phyloP scores from a whole-genome alignment of 2,329 filamentous ascomycete genomes.

The Pestalotiopsis sp. region DNA sequence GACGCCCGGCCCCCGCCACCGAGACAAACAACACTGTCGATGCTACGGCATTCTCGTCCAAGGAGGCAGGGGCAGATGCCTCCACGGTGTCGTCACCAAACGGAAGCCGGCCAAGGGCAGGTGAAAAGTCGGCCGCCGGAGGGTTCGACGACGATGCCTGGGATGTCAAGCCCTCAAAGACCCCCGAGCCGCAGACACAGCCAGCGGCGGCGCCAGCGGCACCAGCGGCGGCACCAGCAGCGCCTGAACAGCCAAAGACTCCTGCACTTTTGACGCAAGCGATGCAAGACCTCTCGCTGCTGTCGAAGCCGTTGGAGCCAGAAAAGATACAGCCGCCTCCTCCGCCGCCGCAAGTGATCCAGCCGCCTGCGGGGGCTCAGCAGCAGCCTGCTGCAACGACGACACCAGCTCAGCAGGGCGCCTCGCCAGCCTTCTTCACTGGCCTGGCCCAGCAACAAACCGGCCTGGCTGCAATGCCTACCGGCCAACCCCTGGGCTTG shows the following conservation, averaged over 20 bases:
- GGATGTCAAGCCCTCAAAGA: conserved; percentile 86
- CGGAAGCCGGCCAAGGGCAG: conserved; percentile 30
- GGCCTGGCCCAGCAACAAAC: conserved; percentile 50
- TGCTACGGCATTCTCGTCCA: conserved; percentile 78
- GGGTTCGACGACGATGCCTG: conserved; percentile 97
- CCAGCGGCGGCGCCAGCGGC: conserved; percentile 50
- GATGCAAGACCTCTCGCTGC: conserved; percentile 60
- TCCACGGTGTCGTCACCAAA: conserved; percentile 40
- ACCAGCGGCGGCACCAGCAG: conserved; percentile 39
- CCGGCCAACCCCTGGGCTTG: conserved; percentile 46
- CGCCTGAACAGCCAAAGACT: conserved; percentile 25
- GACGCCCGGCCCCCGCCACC: conserved; percentile 83
- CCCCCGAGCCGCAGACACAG: conserved; percentile 44
- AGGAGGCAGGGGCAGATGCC: conserved; percentile 45
- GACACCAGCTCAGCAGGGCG: conserved; percentile 53
- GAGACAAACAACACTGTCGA: conserved; percentile 87
- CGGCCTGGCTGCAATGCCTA: conserved; percentile 40
- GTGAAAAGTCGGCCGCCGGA: conserved; percentile 35
- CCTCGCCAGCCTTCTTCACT: conserved; percentile 62
- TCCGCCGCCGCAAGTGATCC: conserved; percentile 30
- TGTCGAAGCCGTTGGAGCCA: conserved; percentile 56
- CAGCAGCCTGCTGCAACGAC: conserved; percentile 31
- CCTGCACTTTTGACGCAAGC: conserved; percentile 30
- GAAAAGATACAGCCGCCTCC: conserved; percentile 41
- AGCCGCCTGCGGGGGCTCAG: conserved; percentile 35